Base-by-base conservation (phyloP, 1,139 yeast genomes). In the Meyerozyma elateridarum region DNA sequence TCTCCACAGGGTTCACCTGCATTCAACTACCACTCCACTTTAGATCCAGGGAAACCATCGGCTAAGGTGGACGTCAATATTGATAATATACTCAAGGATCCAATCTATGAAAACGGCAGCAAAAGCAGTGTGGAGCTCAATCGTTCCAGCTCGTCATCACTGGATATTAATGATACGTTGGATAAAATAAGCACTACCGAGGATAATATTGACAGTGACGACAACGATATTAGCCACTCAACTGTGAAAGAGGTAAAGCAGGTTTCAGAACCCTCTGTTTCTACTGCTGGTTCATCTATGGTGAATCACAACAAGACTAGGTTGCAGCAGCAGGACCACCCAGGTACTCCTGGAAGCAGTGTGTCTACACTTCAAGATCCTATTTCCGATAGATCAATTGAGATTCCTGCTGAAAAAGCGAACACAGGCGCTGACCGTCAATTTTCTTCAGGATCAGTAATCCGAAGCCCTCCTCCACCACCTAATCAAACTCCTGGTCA, bases 21-120 rank as follows among this genome's bases (percentile, higher is more conserved):
- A 28, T 34, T 25, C 31, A 36, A 35, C 21, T 50, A 42, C 37
- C 41, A 47, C 20, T 45, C 52, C 12, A 60, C 63, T 6, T 51
- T 69, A 36, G 75, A 70, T 37, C 76, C 76, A 0, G 73, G 72
- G 1, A 59, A 59, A 32, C 62, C 59, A 15, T 40, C 13, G 14
- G 34, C 30, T n/a, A n/a, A n/a, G n/a, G n/a, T n/a, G n/a, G 38
- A 28, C 21, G 31, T 30, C 21, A 44, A 36, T 25, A 34, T 37
- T 22, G 48, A 33, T 15, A 28, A 28, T 24, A 29, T 32, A 13
- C 30, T 32, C 26, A 28, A 39, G 28, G 28, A 41, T 15, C 27
- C 27, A 5, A 24, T 24, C 11, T 24, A 24, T 13, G 27, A 40
- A 30, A 33, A 34, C 20, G 33, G 32, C 29, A 39, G 36, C 27